Percentiles rank a stretch among this genome's conserved stretches.
phyloP scores from a whole-genome alignment of 2,329 filamentous ascomycete genomes.

The Capronia epimyces region DNA sequence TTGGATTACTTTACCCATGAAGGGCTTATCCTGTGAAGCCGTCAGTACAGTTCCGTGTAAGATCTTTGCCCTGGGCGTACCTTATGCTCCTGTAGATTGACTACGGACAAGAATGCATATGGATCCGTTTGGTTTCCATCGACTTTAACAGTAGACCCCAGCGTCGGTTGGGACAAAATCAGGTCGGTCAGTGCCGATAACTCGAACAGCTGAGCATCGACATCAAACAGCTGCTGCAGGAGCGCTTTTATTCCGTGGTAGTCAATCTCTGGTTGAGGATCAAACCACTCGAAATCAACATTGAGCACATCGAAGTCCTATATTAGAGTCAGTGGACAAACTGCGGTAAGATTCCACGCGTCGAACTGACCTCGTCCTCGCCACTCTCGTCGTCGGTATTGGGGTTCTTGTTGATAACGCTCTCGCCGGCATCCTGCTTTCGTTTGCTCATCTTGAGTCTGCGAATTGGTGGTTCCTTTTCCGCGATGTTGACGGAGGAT shows the following conservation, averaged over 20 bases:
- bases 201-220: conserved; percentile 79
- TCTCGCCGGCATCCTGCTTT: conserved; percentile 25
- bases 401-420: conserved; percentile 12
- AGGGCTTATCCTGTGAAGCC: conserved; percentile 56
- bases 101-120: conserved; percentile 82
- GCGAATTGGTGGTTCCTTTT: neutral
- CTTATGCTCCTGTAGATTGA: conserved; percentile 74
- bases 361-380: conserved; percentile 37
- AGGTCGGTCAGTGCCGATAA: conserved; percentile 80
- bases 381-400: conserved; percentile 26
- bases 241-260: conserved; percentile 92
- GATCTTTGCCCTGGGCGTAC: conserved; percentile 32
- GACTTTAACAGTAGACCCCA: conserved; percentile 95
- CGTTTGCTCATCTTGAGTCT: conserved; percentile 25
- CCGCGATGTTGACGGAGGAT: neutral
- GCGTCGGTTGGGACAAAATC: conserved; percentile 75
- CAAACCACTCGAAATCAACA: conserved; percentile 98
- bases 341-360: conserved; percentile 1
- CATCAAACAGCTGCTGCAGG: conserved; percentile 84
- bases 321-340: neutral
- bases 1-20: conserved; percentile 62
- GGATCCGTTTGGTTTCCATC: conserved; percentile 89
- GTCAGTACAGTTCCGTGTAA: conserved; percentile 1
- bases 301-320: conserved; percentile 88
- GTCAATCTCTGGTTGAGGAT: conserved; percentile 81